These are phyloP conservation scores for Tuber indicum DNA, from an alignment of 495 filamentous ascomycete genomes.

Conservation along the genomic window DNA sequence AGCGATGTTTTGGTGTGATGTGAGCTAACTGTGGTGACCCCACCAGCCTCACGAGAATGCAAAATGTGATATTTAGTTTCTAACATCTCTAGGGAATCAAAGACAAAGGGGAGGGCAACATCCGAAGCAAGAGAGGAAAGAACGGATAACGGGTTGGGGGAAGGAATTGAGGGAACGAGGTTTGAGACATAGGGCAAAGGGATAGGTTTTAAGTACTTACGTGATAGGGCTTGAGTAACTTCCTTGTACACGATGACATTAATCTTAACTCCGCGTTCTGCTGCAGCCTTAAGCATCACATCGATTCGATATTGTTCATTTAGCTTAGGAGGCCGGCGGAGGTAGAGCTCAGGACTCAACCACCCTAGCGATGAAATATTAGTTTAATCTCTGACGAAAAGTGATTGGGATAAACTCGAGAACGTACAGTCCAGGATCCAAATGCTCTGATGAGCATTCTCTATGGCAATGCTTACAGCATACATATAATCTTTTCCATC, in stretches of 20 bases:
- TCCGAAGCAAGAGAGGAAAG: conserved; percentile 15
- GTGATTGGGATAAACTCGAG: not conserved
- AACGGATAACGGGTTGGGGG: conserved; percentile 15
- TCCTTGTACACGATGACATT: conserved; percentile 97
- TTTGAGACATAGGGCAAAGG: conserved; percentile 17
- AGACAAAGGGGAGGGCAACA: conserved; percentile 43
- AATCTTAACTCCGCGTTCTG: conserved; percentile 77
- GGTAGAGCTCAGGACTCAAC: conserved; percentile 82
- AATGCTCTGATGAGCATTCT: conserved; percentile 74
- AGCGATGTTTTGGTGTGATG: conserved; percentile 78
- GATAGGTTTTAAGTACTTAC: conserved; percentile 51
- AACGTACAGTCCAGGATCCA: conserved; percentile 81
- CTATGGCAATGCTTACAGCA: conserved; percentile 77
- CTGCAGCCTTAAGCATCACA: conserved; percentile 78
- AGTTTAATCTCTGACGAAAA: conserved; percentile 1
- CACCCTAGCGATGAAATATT: conserved; percentile 53
- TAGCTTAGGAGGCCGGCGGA: conserved; percentile 73
- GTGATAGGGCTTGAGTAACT: conserved; percentile 73
- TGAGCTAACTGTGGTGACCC: conserved; percentile 59
- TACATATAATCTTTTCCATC: conserved; percentile 90
- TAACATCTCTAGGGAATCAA: conserved; percentile 46
- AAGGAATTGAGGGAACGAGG: conserved; percentile 3
- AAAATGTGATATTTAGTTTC: conserved; percentile 48
- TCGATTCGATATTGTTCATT: conserved; percentile 85
- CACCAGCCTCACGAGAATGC: conserved; percentile 38